Conservation (phyloP, 2,329 filamentous ascomycete species). For the Botrytis sinoallii region DNA sequence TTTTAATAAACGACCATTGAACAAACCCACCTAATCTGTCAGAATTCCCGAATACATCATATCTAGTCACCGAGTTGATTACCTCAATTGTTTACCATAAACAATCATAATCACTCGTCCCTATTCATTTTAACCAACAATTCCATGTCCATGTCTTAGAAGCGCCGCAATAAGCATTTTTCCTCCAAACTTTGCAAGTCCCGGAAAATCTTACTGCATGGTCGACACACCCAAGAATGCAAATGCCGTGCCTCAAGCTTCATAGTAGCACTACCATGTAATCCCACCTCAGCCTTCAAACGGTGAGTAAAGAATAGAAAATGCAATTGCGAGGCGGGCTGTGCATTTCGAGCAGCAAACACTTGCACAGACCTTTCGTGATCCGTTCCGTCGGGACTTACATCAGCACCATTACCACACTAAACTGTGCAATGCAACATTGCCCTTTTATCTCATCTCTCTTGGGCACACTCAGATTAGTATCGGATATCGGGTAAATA, state of each 20-base stretch:
- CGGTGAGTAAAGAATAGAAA: constrained; percentile 6
- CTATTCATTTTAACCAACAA: background rate
- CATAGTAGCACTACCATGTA: background rate
- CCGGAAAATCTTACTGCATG: constrained; percentile 7
- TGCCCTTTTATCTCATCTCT: background rate
- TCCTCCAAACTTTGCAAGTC: background rate
- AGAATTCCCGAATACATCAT: background rate
- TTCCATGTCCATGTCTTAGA: background rate
- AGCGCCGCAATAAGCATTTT: background rate
- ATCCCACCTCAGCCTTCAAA: background rate
- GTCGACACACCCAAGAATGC: background rate
- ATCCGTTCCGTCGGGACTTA: constrained; percentile 1
- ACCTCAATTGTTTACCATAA: background rate
- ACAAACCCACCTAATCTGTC: background rate
- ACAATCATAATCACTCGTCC: background rate
- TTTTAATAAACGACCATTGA: background rate
- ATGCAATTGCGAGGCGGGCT: background rate
- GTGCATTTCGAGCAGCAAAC: constrained; percentile 3
- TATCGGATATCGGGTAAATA: background rate
- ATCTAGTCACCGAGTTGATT: background rate
- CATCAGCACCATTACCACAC: background rate
- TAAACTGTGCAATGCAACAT: background rate
- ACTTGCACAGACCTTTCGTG: constrained; percentile 5
- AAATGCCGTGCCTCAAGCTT: constrained; percentile 1
- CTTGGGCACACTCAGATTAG: background rate